These are phyloP conservation scores for Agaricus bisporus DNA, from an alignment of 768 basidiomycete species.

Conservation along the genomic window DNA sequence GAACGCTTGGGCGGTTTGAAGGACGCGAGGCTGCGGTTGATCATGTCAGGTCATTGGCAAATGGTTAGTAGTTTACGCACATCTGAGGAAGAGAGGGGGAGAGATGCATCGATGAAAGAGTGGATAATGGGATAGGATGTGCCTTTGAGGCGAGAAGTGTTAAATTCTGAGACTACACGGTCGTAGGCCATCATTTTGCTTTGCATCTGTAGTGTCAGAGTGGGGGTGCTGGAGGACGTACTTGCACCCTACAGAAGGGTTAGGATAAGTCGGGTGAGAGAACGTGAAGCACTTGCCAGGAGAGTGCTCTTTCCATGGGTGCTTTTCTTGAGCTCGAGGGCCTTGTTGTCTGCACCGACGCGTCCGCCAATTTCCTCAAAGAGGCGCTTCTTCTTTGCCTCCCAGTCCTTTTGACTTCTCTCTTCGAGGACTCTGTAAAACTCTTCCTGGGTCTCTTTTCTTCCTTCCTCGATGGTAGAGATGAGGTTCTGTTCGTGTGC, in stretches of 20 bases:
- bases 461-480: conserved; percentile 86
- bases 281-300: conserved; percentile 31
- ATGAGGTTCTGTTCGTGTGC: conserved; percentile 94
- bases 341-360: conserved; percentile 46
- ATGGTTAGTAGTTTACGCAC: conserved; percentile 29
- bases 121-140: conserved; percentile 75
- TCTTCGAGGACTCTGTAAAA: conserved; percentile 81
- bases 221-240: conserved; percentile 32
- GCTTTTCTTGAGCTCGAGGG: conserved; percentile 59
- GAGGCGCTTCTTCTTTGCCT: conserved; percentile 81
- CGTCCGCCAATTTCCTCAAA: conserved; percentile 86
- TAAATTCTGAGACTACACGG: conserved; percentile 71
- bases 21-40: conserved; percentile 34
- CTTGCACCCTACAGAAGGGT: conserved; percentile 18
- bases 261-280: neutral
- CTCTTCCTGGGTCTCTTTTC: conserved; percentile 77
- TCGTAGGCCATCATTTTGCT: conserved; percentile 96
- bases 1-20: conserved; percentile 65
- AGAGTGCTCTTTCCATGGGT: conserved; percentile 51
- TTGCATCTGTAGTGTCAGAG: conserved; percentile 74
- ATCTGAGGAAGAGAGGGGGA: conserved; percentile 46
- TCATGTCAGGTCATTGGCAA: neutral
- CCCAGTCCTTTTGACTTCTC: conserved; percentile 77
- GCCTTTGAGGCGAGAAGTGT: conserved; percentile 63
- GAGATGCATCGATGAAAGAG: conserved; percentile 61